Base-by-base conservation (phyloP, 805 yeast species). In the Wickerhamomyces subpelliculosus region DNA sequence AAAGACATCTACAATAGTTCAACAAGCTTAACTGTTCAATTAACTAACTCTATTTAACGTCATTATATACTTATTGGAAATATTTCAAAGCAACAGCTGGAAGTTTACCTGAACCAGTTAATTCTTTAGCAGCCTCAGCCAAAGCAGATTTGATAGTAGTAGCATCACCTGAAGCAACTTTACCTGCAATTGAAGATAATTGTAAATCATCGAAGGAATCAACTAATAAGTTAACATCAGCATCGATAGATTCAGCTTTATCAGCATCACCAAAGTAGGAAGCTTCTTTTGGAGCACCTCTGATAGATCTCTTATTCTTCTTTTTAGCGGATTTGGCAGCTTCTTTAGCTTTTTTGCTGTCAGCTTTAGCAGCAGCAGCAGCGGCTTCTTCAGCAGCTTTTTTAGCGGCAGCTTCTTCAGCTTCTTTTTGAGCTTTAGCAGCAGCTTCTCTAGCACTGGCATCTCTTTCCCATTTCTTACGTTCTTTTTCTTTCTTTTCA, bases 401-500 rank as follows among this genome's bases (percentile, higher is more conserved):
- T 48, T 76, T 79, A 52, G 78, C 78, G 50, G 83, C 85, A 49
- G 84, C 85, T 57, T 86, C 96, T 55, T 84, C 97, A 37, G 84
- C 95, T 53, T 84, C 96, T 60, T 80, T 82, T 67, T 81, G 82
- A 41, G 78, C 79, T 61, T 84, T 81, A 36, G 90, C 95, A 58
- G 87, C 98, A 45, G 96, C 96, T 48, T 94, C 97, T 73, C 97
- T 84, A 24, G 95, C 79, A 52, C 96, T 97, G 38, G 97, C 96
- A 65, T 89, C 97, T 64, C 81, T 84, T 65, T 93, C 97, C 97
- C 97, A 90, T 68, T 90, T 93, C 73, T 73, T 78, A 64, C 78
- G 79, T 60, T 85, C 98, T 74, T 90, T 90, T 62, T 85, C 97
- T 63, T 81, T 81, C 78, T 85, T 86, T 65, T 89, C 97, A 37